phyloP scores from a whole-genome alignment of 2,329 filamentous ascomycete species.

The Diplodia sapinea region DNA sequence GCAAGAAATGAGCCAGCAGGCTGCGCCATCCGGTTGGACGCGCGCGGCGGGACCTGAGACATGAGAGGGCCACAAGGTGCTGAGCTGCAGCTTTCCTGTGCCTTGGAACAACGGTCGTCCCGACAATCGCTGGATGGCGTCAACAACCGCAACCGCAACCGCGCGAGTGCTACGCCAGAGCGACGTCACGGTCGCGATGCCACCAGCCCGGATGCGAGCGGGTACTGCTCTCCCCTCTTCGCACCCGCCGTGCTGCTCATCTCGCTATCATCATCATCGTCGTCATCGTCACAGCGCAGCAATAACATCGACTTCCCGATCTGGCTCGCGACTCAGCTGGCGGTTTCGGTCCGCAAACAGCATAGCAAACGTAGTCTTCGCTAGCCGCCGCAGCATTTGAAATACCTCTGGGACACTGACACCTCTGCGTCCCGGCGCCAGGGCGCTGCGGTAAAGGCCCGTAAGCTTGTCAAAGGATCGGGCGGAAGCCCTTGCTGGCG shows the following conservation, averaged over 20 bases:
- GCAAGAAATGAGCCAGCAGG: slow-evolving; percentile 20
- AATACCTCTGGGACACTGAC: slow-evolving; percentile 25
- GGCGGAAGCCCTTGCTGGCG: slow-evolving; percentile 29
- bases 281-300: neutral
- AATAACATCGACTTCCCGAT: neutral
- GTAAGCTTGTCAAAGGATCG: slow-evolving; percentile 25
- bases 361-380: slow-evolving; percentile 10
- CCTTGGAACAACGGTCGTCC: slow-evolving; percentile 32
- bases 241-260: neutral
- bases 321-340: slow-evolving; percentile 14
- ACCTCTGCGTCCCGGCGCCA: slow-evolving; percentile 16
- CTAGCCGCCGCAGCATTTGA: slow-evolving; percentile 29
- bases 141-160: slow-evolving; percentile 16
- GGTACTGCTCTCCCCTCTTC: neutral
- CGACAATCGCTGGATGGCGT: slow-evolving; percentile 27
- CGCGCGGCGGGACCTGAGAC: slow-evolving; percentile 28
- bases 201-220: slow-evolving; percentile 16
- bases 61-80: slow-evolving; percentile 22
- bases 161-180: slow-evolving; percentile 20
- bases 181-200: slow-evolving; percentile 22
- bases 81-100: slow-evolving; percentile 29
- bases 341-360: slow-evolving; percentile 30
- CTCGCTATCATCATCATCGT: neutral
- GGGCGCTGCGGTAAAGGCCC: slow-evolving; percentile 20
- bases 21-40: slow-evolving; percentile 24